These are phyloP conservation scores for Microbotryum intermedium DNA, from an alignment of 1,284 basidiomycete species.

Conservation along the genomic window DNA sequence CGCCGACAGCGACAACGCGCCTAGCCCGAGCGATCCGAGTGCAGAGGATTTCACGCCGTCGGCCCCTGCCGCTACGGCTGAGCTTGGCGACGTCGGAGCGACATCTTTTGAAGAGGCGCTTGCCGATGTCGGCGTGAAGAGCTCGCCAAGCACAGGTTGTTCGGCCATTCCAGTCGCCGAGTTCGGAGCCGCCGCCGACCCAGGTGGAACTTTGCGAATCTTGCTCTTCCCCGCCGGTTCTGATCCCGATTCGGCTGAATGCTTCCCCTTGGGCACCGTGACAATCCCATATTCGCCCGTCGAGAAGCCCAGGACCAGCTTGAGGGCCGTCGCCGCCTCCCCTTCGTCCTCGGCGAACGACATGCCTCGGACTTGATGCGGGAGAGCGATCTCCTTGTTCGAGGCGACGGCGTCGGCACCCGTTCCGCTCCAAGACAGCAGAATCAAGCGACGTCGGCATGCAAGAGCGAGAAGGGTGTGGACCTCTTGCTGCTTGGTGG, in stretches of 20 bases:
- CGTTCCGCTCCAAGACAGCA: constrained; percentile 60
- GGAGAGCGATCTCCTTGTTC: constrained; percentile 62
- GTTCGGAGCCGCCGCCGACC: not conserved
- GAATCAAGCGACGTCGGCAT: constrained; percentile 70
- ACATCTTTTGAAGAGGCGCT: not conserved
- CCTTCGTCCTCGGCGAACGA: constrained; percentile 26
- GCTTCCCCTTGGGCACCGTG: constrained; percentile 42
- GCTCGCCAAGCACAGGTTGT: constrained; percentile 15
- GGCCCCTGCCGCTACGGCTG: not conserved
- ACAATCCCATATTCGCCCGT: constrained; percentile 67
- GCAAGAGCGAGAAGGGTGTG: constrained; percentile 76
- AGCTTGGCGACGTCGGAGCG: not conserved
- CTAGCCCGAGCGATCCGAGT: constrained; percentile 1
- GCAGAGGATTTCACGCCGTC: no score
- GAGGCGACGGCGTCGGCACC: constrained; percentile 65
- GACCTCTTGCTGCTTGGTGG: constrained; percentile 31
- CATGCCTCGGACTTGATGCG: constrained; percentile 48
- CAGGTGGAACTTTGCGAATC: constrained; percentile 12
- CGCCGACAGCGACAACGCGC: constrained; percentile 7
- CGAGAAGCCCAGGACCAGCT: constrained; percentile 65
- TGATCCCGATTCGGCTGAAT: not conserved
- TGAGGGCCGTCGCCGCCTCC: constrained; percentile 45
- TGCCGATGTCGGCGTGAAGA: constrained; percentile 17
- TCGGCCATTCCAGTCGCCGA: not conserved
- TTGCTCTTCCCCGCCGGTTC: constrained; percentile 4